Conservation (phyloP, 306 rosid species). For the Lagenaria siceraria region DNA sequence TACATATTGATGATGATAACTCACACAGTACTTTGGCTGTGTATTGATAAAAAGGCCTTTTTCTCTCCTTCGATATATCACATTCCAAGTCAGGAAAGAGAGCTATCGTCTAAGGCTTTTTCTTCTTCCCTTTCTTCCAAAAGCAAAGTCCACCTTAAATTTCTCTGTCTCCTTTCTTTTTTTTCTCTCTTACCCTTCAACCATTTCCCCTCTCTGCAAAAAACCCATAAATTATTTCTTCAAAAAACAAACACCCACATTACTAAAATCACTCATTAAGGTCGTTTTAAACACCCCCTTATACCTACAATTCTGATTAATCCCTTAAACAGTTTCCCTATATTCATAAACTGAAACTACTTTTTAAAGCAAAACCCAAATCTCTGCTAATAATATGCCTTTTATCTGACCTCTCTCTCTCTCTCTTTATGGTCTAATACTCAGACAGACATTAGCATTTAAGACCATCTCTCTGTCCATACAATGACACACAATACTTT, state of each 20-base stretch:
- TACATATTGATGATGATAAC: conserved; percentile 79
- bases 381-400: not conserved
- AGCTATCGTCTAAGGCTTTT: not conserved
- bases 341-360: not conserved
- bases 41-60: conserved; percentile 46
- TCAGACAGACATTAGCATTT: not conserved
- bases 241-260: not conserved
- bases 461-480: not conserved
- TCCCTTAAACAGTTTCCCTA: no score
- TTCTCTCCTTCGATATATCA: conserved; percentile 67
- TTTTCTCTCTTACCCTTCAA: not conserved
- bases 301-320: not conserved
- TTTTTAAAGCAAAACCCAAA: not conserved
- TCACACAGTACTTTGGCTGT: conserved; percentile 66
- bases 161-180: not conserved
- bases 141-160: not conserved
- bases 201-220: not conserved
- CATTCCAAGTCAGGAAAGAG: conserved; percentile 60
- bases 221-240: not conserved
- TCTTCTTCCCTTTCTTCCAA: not conserved
- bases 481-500: not conserved
- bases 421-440: not conserved
- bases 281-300: not conserved
- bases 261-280: not conserved
- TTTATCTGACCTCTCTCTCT: not conserved